Evolutionary conservation across 805 yeast genomes (phyloP).

Genomic region (Sugiyamaella floridensis): DNA sequence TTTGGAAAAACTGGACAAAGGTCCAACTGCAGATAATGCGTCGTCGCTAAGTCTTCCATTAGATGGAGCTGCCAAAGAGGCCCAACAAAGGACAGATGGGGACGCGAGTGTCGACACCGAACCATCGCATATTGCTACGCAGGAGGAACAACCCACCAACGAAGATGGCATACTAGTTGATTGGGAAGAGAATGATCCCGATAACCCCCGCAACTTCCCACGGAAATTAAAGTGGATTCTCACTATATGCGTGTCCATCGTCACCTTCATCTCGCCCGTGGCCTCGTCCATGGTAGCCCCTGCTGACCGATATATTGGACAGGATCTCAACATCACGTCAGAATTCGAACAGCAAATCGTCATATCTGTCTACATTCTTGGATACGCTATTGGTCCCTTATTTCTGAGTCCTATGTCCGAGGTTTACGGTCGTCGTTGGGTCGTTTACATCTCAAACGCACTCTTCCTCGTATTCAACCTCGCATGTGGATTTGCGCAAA

Average conservation of each 20-base stretch:
- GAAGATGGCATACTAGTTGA: constrained; percentile 11
- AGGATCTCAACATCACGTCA: constrained; percentile 38
- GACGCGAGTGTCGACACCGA: too few species aligned
- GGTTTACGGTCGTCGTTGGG: constrained; percentile 52
- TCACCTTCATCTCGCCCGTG: constrained; percentile 54
- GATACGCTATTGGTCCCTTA: constrained; percentile 62
- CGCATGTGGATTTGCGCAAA: constrained; percentile 58
- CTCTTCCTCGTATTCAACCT: constrained; percentile 36
- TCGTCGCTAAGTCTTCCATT: too few species aligned
- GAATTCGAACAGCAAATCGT: constrained; percentile 43
- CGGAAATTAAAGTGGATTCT: constrained; percentile 35
- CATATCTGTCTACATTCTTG: constrained; percentile 57
- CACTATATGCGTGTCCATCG: constrained; percentile 44
- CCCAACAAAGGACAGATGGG: too few species aligned
- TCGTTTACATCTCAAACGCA: constrained; percentile 45
- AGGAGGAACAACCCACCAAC: background rate
- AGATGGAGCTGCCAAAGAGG: too few species aligned
- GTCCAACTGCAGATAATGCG: too few species aligned
- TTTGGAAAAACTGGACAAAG: too few species aligned
- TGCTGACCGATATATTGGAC: constrained; percentile 44
- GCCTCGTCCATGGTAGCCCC: constrained; percentile 59
- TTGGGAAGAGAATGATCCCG: constrained; percentile 38
- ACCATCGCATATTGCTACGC: background rate
- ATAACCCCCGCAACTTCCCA: constrained; percentile 57
- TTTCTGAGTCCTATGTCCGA: constrained; percentile 63